These are phyloP conservation scores for Rhizopogon vinicolor DNA, from an alignment of 768 basidiomycete genomes.

Conservation along the genomic window DNA sequence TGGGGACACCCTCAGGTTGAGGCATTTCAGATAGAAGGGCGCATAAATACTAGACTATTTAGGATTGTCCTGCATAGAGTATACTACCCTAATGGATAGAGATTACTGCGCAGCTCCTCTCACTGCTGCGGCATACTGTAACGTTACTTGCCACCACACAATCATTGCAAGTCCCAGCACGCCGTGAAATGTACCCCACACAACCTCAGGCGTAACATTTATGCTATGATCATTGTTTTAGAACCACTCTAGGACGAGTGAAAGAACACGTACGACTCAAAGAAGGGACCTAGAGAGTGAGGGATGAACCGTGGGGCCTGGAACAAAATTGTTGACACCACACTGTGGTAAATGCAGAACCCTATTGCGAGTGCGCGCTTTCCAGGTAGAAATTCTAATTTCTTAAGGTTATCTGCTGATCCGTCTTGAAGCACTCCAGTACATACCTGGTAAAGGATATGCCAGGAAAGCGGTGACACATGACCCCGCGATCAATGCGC, in stretches of 20 bases:
- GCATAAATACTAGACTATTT: too few relatives aligned
- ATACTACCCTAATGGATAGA: not conserved
- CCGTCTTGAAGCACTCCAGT: not conserved
- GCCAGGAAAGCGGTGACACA: slow-evolving; percentile 62
- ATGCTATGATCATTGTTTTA: slow-evolving; percentile 30
- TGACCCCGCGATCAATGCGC: slow-evolving; percentile 54
- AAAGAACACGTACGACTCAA: slow-evolving; percentile 51
- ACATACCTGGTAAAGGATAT: slow-evolving; percentile 67
- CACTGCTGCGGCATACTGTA: slow-evolving; percentile 44
- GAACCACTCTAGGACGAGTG: not conserved
- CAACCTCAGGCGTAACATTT: slow-evolving; percentile 63
- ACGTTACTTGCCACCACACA: slow-evolving; percentile 78
- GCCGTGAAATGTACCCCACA: slow-evolving; percentile 75
- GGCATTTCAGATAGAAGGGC: too few relatives aligned
- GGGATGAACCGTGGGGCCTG: slow-evolving; percentile 81
- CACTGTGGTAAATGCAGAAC: slow-evolving; percentile 71
- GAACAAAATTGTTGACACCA: slow-evolving; percentile 69
- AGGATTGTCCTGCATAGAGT: too few relatives aligned
- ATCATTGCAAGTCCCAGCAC: slow-evolving; percentile 67
- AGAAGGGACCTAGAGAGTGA: slow-evolving; percentile 53
- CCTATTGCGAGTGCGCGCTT: slow-evolving; percentile 80
- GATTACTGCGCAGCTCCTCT: slow-evolving; percentile 12
- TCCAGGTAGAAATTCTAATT: slow-evolving; percentile 73
- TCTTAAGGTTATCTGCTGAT: not conserved
- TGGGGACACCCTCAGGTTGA: too few relatives aligned